phyloP scores from a whole-genome alignment of 2,329 filamentous ascomycete genomes.

The Alternaria brassicae region DNA sequence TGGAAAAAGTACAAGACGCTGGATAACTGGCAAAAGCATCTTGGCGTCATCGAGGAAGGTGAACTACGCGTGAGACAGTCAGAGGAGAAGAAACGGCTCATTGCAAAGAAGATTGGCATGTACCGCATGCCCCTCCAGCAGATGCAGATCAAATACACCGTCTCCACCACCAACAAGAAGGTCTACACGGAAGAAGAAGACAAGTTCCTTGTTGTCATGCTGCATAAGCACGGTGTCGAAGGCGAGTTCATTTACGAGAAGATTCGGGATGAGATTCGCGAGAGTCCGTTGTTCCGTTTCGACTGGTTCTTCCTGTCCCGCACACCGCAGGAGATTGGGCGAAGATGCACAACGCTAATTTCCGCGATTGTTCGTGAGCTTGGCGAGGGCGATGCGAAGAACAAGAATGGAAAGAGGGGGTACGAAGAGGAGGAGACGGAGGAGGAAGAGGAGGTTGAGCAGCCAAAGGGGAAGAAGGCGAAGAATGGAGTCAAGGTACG shows the following conservation, averaged over 20 bases:
- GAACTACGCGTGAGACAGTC: slow-evolving; percentile 89
- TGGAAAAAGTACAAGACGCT: slow-evolving; percentile 96
- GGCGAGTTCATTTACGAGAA: slow-evolving; percentile 88
- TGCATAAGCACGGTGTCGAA: slow-evolving; percentile 92
- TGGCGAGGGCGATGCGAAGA: slow-evolving; percentile 66
- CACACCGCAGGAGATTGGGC: slow-evolving; percentile 89
- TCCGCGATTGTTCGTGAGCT: slow-evolving; percentile 96
- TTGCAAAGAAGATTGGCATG: slow-evolving; percentile 93
- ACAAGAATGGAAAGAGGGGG: slow-evolving; percentile 73
- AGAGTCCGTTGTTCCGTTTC: slow-evolving; percentile 93
- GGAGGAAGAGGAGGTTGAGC: slow-evolving; percentile 67
- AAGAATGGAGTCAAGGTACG: slow-evolving; percentile 88
- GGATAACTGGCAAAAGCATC: slow-evolving; percentile 84
- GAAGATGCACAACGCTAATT: slow-evolving; percentile 90
- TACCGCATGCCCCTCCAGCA: slow-evolving; percentile 98
- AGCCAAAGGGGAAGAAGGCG: slow-evolving; percentile 96
- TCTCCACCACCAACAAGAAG: slow-evolving; percentile 99
- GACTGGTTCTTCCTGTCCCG: slow-evolving; percentile 99
- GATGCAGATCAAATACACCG: slow-evolving; percentile 98
- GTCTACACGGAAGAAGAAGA: slow-evolving; percentile 99
- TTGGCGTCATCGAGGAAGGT: slow-evolving; percentile 88
- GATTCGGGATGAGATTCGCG: slow-evolving; percentile 96
- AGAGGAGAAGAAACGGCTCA: slow-evolving; percentile 89
- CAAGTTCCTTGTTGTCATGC: slow-evolving; percentile 88
- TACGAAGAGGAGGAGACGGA: slow-evolving; percentile 87